These are phyloP conservation scores for Colletotrichum echinochloae DNA, from an alignment of 2,329 filamentous ascomycete genomes.

Conservation along the genomic window DNA sequence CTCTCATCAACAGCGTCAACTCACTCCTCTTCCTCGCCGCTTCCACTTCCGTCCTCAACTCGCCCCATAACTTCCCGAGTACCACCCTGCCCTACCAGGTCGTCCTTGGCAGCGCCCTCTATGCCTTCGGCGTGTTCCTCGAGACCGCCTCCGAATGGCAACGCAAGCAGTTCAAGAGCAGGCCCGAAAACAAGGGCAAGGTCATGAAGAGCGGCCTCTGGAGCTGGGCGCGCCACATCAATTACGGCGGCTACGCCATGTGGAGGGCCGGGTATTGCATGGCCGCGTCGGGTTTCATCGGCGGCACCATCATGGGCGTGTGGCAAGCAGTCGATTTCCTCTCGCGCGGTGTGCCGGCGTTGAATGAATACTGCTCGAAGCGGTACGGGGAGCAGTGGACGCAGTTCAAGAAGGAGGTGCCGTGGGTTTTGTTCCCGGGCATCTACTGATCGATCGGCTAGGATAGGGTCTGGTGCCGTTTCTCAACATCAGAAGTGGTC, in stretches of 20 bases:
- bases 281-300: slow-evolving; percentile 52
- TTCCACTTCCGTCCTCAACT: slow-evolving; percentile 56
- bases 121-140: slow-evolving; percentile 62
- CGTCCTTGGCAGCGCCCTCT: slow-evolving; percentile 62
- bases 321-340: slow-evolving; percentile 50
- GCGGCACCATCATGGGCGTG: slow-evolving; percentile 47
- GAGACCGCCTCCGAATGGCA: slow-evolving; percentile 70
- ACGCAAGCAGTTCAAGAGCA: slow-evolving; percentile 57
- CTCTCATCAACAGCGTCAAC: slow-evolving; percentile 65
- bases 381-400: slow-evolving; percentile 55
- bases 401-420: slow-evolving; percentile 53
- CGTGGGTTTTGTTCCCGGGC: slow-evolving; percentile 52
- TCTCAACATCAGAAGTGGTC: not conserved
- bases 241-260: slow-evolving; percentile 55
- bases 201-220: slow-evolving; percentile 54
- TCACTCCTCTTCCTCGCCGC: slow-evolving; percentile 64
- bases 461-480: too few relatives aligned
- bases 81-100: slow-evolving; percentile 47
- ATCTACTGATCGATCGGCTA: slow-evolving; percentile 47
- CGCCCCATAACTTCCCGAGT: slow-evolving; percentile 41
- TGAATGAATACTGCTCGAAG: slow-evolving; percentile 54
- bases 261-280: slow-evolving; percentile 51
- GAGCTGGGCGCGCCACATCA: slow-evolving; percentile 54
- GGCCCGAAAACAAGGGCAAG: slow-evolving; percentile 52
- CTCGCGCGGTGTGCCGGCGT: slow-evolving; percentile 46